Base-by-base conservation (phyloP, 345 rosid species). In the Alliaria petiolata region DNA sequence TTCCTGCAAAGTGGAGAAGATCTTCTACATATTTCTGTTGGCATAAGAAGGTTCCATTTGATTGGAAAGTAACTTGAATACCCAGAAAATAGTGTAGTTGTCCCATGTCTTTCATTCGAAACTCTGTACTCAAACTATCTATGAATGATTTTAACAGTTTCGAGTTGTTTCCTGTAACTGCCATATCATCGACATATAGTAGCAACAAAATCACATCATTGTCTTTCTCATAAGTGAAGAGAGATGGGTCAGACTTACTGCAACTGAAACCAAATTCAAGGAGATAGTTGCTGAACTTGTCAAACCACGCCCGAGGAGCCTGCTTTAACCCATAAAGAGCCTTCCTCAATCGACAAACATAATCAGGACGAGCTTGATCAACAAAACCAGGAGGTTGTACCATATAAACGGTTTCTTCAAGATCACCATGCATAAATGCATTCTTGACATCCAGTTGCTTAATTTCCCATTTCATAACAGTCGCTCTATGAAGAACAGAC, bases 141-240 rank as follows among this genome's bases (percentile, higher is more conserved):
- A n/a, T n/a, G n/a, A n/a, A n/a, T n/a, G n/a, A n/a, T n/a, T n/a
- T n/a, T n/a, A n/a, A n/a, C n/a, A n/a, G n/a, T n/a, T n/a, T n/a
- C n/a, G n/a, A n/a, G n/a, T n/a, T 1, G 42, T 2, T 2, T 11
- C 13, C 1, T 1, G 1, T 19, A 0, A 46, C 19, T 0, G 19
- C 5, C 26, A 46, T 46, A 1, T 46, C 52, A 9, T 46, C 52
- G 0, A 46, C 52, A 1, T 46, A 46, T 8, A 52, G 12, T 0
- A 52, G 2, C 1, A 13, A 5, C 1, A 54, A 1, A 0, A 54
- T 4, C 1, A 54, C 1, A 10, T 16, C 16, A 2, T 16, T 31
- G 4, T 8, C 6, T 1, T 19, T 8, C 6, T 19, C 3, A 2
- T 54, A 54, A 0, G 15, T 6, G 5, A 54, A 54, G 2, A 31